Evolutionary conservation across 441 rosid genomes (phyloP), one percentile per base, ranked within the genome.

Genomic region (Daphne laureola): DNA sequence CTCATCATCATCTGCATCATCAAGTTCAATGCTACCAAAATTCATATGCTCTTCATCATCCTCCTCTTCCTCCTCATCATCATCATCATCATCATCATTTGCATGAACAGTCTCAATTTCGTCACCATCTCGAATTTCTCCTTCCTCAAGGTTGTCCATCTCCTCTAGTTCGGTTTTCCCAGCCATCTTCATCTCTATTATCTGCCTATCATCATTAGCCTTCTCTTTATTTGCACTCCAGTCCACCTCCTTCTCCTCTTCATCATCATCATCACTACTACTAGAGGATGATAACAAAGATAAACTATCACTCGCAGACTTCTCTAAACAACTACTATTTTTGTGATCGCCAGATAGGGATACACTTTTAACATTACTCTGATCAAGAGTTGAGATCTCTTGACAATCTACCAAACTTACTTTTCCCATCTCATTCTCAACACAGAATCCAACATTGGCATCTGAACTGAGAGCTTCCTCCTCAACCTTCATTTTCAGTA

Each of bases 81-180:
- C 75, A 42, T 51, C 67, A 46, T 58, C 77, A 51, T 63, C 69
- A 38, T 43, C 59, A 27, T 59, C 65, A 52, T 40, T 58, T 64
- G 60, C 59, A 56, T 17, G 66, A 44, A 49, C 65, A 41, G 46
- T 67, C 55, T 49, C 57, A 49, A 70, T 78, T 48, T 58, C 77
- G 46, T 70, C 68, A 17, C 5, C 68, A 57, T 69, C 79, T 52
- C 72, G 67, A 61, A 90, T 83, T 73, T 94, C 97, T 13, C 99
- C 99, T 75, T 90, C 96, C 76, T 90, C 97, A 49, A 80, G 75
- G 43, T 87, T 88, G 43, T 65, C 74, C 17, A 17, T 46, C 52
- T 58, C 73, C 49, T 23, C 65, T 50, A 36, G 53, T 53, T 56
- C 67, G 60, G 57, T 64, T 50, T 63, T 58, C 12, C 52, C n/a